Evolutionary conservation across 2,329 filamentous ascomycete species (phyloP).

Genomic region (Hymenoscyphus albidus): DNA sequence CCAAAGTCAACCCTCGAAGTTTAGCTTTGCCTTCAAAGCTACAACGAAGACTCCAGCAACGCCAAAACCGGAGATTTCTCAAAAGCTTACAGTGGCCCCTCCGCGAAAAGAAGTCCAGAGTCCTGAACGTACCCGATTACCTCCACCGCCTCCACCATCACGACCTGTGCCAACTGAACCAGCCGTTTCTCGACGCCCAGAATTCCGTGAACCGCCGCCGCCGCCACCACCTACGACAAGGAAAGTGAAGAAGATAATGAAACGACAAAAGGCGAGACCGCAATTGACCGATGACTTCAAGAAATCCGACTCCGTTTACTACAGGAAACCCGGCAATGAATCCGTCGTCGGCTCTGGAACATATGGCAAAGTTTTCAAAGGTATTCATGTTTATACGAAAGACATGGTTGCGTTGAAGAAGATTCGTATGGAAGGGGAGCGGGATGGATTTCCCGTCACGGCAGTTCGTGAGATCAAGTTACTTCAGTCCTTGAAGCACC

Average conservation of each 20-base stretch:
- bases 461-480: slow-evolving; percentile 89
- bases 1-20: slow-evolving; percentile 56
- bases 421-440: slow-evolving; percentile 90
- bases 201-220: slow-evolving; percentile 27
- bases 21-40: slow-evolving; percentile 90
- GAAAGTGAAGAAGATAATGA: slow-evolving; percentile 65
- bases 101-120: slow-evolving; percentile 26
- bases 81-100: slow-evolving; percentile 59
- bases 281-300: slow-evolving; percentile 68
- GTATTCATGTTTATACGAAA: slow-evolving; percentile 86
- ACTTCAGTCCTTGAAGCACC: slow-evolving; percentile 78
- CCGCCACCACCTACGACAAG: slow-evolving; percentile 41
- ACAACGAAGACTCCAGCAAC: slow-evolving; percentile 56
- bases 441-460: slow-evolving; percentile 86
- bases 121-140: slow-evolving; percentile 43
- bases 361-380: slow-evolving; percentile 94
- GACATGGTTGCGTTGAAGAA: slow-evolving; percentile 81
- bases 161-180: slow-evolving; percentile 48
- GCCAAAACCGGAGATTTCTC: slow-evolving; percentile 62
- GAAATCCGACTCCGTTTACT: slow-evolving; percentile 85
- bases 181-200: slow-evolving; percentile 42
- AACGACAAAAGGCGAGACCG: slow-evolving; percentile 67
- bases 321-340: slow-evolving; percentile 92
- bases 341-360: slow-evolving; percentile 94
- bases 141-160: slow-evolving; percentile 32